Base-by-base conservation (phyloP, 208 protist species). In the Trypanosoma platydactyli region DNA sequence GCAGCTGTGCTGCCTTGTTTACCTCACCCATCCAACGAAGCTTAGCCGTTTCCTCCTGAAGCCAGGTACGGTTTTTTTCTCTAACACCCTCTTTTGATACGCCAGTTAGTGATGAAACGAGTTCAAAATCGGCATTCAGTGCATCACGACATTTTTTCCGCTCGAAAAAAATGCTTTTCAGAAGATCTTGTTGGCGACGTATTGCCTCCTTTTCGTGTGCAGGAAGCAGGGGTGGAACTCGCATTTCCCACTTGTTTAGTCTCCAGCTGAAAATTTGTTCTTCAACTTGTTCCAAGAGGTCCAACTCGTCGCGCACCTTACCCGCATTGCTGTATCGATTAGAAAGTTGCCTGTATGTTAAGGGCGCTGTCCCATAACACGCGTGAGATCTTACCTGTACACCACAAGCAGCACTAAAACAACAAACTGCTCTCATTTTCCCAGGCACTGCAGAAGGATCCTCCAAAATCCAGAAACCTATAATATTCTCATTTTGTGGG, bases 181-280 rank as follows among this genome's bases (percentile, higher is more conserved):
- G 61, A 16, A 87, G 59, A 46, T 95, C 77, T 22, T 81, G 82
- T 51, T 92, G 79, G 25, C 82, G 71, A 64, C 83, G 68, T 25
- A 84, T 67, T 25, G 79, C 56, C 45, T 92, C 85, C 53, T 79
- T 86, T 70, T 88, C 68, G 9, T 56, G 48, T 2, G 65, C 50
- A 18, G 44, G 53, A n/a, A 90, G 59, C 13, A 91, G 51, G 1
- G 74, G 79, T 40, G 89, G 84, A 18, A 92, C 69, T 20, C 89
- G 77, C 63, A 95, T 89, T 64, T 95, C 83, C 86, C 89, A 95
- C 54, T 87, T 87, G 53, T 95, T 95, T 30, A 95, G 76, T 18
- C 80, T 86, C 86, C 89, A 95, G 15, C 71, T 65, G 1, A 61
- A 65, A 60, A 95, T 80, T 22, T 65, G 59, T 45, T 61, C 73